A percentile compares a stretch with the other conserved stretches of the same genome.
phyloP scores from a whole-genome alignment of 495 filamentous ascomycete species.

The Talaromyces adpressus region DNA sequence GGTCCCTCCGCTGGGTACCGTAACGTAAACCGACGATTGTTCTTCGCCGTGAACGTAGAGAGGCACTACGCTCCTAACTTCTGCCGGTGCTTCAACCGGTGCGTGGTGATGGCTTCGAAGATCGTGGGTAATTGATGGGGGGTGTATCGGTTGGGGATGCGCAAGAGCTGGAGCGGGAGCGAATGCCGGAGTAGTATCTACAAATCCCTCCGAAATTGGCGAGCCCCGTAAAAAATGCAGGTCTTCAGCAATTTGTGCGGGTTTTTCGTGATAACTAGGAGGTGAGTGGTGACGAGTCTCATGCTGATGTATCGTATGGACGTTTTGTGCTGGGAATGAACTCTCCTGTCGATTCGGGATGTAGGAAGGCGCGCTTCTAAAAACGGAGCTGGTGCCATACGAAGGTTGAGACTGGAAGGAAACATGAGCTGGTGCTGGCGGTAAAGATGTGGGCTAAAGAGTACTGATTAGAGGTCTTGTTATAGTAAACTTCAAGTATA shows the following conservation, averaged over 20 bases:
- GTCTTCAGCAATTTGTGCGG: conserved; percentile 1
- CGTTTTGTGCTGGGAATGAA: not conserved
- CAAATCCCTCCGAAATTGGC: conserved; percentile 4
- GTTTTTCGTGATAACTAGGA: not conserved
- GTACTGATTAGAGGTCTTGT: not conserved
- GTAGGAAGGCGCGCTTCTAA: not conserved
- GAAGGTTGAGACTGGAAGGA: not conserved
- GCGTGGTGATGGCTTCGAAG: not conserved
- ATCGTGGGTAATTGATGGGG: not conserved
- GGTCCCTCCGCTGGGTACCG: conserved; percentile 10
- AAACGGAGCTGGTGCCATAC: not conserved
- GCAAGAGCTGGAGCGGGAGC: not conserved
- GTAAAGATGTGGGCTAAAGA: not conserved
- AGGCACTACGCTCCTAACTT: conserved; percentile 31
- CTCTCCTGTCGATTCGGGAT: not conserved
- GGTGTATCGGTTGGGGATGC: not conserved
- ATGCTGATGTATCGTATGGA: not conserved
- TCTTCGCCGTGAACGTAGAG: conserved; percentile 42
- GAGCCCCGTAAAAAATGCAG: conserved; percentile 7
- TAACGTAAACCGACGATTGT: conserved; percentile 28
- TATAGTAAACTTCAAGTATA: conserved; percentile 6
- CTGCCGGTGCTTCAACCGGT: not conserved
- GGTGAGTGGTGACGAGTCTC: not conserved
- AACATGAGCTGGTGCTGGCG: not conserved
- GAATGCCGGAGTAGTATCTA: not conserved